These are phyloP conservation scores for Acorus calamus DNA, from an alignment of 106 monocot species.

Conservation along the genomic window DNA sequence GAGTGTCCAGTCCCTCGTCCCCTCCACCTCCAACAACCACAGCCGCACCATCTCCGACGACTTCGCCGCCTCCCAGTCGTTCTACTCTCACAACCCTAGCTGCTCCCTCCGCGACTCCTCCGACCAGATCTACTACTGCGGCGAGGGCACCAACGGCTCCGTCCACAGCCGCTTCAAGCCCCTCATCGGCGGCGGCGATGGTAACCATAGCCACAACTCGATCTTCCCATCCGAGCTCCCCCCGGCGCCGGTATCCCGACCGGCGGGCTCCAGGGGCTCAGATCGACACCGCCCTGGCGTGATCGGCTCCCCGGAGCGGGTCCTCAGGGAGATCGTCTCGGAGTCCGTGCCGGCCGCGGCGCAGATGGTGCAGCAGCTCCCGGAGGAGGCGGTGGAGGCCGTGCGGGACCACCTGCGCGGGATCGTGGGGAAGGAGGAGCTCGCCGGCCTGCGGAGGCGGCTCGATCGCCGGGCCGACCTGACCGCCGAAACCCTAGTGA, in stretches of 20 bases:
- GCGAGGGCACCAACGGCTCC: constrained; percentile 97
- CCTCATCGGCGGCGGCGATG: constrained; percentile 48
- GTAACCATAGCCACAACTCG: constrained; percentile 43
- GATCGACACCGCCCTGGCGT: no score
- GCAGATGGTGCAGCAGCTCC: constrained; percentile 10
- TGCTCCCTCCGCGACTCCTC: constrained; percentile 77
- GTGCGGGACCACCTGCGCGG: constrained; percentile 6
- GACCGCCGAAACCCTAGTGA: constrained; percentile 43
- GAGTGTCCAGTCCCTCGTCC: no score
- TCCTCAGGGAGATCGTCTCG: constrained; percentile 8
- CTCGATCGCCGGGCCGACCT: constrained; percentile 71
- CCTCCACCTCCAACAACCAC: constrained; percentile 14
- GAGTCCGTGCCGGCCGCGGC: constrained; percentile 6
- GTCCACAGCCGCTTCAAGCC: constrained; percentile 92
- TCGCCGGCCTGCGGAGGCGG: constrained; percentile 47
- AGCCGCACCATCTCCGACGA: constrained; percentile 66
- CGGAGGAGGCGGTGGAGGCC: constrained; percentile 1
- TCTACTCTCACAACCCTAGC: constrained; percentile 92
- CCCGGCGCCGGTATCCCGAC: constrained; percentile 13
- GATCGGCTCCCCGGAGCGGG: neutral
- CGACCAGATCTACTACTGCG: constrained; percentile 72
- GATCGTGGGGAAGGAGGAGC: constrained; percentile 9
- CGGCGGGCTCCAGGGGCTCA: no score
- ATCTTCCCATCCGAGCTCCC: constrained; percentile 73
- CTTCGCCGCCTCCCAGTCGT: constrained; percentile 42